phyloP scores from a whole-genome alignment of 805 yeast genomes.

The Cyberlindnera veronae region DNA sequence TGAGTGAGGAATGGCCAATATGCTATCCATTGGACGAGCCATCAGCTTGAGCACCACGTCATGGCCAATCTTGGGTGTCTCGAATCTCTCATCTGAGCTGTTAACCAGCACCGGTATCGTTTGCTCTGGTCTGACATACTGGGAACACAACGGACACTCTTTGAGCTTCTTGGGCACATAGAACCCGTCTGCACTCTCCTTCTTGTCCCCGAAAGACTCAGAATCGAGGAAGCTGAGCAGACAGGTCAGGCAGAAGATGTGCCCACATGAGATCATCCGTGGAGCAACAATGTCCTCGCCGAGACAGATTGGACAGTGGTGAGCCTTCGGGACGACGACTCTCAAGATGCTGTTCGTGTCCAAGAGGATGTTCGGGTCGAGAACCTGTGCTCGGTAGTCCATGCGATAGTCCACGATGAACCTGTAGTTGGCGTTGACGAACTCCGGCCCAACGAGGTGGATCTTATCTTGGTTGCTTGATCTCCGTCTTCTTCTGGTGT shows the following conservation, averaged over 20 bases:
- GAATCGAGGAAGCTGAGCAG: conserved; percentile 66
- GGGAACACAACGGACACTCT: conserved; percentile 81
- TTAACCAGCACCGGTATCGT: conserved; percentile 61
- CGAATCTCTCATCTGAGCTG: conserved; percentile 50
- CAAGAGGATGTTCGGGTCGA: conserved; percentile 76
- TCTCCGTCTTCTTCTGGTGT: conserved; percentile 26
- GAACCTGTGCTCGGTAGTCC: conserved; percentile 51
- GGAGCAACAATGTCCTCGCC: conserved; percentile 86
- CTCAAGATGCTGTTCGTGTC: conserved; percentile 59
- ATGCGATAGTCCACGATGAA: conserved; percentile 70
- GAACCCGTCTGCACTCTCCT: conserved; percentile 25
- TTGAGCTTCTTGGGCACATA: conserved; percentile 45
- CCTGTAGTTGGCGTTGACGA: conserved; percentile 79
- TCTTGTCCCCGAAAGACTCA: conserved; percentile 31
- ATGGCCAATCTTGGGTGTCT: conserved; percentile 53
- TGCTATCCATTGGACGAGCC: conserved; percentile 44
- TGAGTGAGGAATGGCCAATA: conserved; percentile 49
- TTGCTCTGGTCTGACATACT: conserved; percentile 49
- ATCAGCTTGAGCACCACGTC: conserved; percentile 62
- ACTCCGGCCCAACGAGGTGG: conserved; percentile 59
- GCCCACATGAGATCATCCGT: conserved; percentile 94
- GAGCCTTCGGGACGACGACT: conserved; percentile 70
- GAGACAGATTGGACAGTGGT: conserved; percentile 89
- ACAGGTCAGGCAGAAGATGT: conserved; percentile 83
- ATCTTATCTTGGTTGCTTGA: conserved; percentile 32